phyloP scores from a whole-genome alignment of 2,329 filamentous ascomycete species.

The Fusarium sp. region DNA sequence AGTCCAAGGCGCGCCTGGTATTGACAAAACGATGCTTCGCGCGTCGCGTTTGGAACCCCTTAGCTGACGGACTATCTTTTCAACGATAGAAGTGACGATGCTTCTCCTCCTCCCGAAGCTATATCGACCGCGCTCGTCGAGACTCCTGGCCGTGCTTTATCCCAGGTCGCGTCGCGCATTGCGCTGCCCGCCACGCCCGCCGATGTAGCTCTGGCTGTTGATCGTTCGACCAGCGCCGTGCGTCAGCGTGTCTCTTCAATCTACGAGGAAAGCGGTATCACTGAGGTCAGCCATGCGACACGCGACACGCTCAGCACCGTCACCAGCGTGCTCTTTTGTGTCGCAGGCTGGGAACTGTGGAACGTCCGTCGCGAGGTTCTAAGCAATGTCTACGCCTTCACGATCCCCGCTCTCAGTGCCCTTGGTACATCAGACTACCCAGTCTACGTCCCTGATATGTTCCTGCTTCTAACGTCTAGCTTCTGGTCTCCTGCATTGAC shows the following conservation, averaged over 20 bases:
- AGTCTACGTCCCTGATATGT: slow-evolving; percentile 84
- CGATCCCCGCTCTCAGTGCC: slow-evolving; percentile 73
- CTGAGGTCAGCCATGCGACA: slow-evolving; percentile 74
- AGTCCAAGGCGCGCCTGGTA: slow-evolving; percentile 20
- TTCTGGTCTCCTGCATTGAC: slow-evolving; percentile 89
- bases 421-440: slow-evolving; percentile 71
- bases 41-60: slow-evolving; percentile 3
- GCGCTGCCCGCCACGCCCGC: slow-evolving; percentile 86
- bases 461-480: slow-evolving; percentile 78
- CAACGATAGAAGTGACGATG: slow-evolving; percentile 50
- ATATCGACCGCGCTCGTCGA: slow-evolving; percentile 63
- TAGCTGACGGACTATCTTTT: slow-evolving; percentile 34
- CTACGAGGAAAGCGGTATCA: slow-evolving; percentile 77
- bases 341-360: slow-evolving; percentile 78
- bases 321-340: slow-evolving; percentile 77
- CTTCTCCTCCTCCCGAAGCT: slow-evolving; percentile 47
- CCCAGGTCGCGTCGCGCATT: slow-evolving; percentile 71
- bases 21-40: slow-evolving; percentile 11
- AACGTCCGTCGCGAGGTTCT: slow-evolving; percentile 80
- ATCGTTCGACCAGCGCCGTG: slow-evolving; percentile 77
- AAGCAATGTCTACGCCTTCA: slow-evolving; percentile 79
- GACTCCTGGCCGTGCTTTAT: slow-evolving; percentile 67
- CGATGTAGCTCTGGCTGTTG: slow-evolving; percentile 81
- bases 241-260: slow-evolving; percentile 75
- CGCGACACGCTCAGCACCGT: slow-evolving; percentile 82